A percentile compares a stretch with the other conserved stretches of the same genome.
Conservation (phyloP, 1,284 basidiomycete species). For the Moesziomyces parantarcticus region DNA sequence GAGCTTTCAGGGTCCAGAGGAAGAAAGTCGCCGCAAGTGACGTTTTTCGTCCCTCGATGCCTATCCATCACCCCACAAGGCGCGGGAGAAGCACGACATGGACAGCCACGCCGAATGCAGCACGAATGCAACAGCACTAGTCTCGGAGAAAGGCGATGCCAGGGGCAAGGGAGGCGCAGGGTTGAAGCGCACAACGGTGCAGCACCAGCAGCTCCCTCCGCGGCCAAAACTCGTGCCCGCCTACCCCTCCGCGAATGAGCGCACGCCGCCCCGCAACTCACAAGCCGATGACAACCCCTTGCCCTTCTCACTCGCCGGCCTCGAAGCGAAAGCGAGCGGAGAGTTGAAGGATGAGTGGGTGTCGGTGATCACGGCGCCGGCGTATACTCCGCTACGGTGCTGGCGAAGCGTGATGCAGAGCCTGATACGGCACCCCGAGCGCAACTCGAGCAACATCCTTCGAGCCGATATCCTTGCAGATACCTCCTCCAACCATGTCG, state of each 20-base stretch:
- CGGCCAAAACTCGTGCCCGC: slow-evolving; percentile 29
- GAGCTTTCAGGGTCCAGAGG: slow-evolving; percentile 21
- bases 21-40: slow-evolving; percentile 13
- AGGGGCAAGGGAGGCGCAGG: neutral
- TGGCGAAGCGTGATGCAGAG: slow-evolving; percentile 55
- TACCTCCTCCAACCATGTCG: neutral
- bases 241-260: slow-evolving; percentile 25
- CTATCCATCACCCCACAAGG: neutral
- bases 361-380: slow-evolving; percentile 37
- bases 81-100: slow-evolving; percentile 11
- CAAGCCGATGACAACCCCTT: neutral
- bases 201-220: slow-evolving; percentile 39
- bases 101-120: slow-evolving; percentile 20
- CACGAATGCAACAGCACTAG: neutral
- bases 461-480: slow-evolving; percentile 57
- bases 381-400: slow-evolving; percentile 36
- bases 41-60: neutral
- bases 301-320: slow-evolving; percentile 10
- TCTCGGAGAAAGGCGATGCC: no score
- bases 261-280: neutral
- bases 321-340: neutral
- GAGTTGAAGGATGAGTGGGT: slow-evolving; percentile 7
- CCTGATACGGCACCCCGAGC: slow-evolving; percentile 61
- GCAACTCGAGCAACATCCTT: slow-evolving; percentile 59
- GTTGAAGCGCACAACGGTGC: slow-evolving; percentile 14